These are phyloP conservation scores for Wickerhamomyces alni DNA, from an alignment of 805 yeast genomes.

Conservation along the genomic window DNA sequence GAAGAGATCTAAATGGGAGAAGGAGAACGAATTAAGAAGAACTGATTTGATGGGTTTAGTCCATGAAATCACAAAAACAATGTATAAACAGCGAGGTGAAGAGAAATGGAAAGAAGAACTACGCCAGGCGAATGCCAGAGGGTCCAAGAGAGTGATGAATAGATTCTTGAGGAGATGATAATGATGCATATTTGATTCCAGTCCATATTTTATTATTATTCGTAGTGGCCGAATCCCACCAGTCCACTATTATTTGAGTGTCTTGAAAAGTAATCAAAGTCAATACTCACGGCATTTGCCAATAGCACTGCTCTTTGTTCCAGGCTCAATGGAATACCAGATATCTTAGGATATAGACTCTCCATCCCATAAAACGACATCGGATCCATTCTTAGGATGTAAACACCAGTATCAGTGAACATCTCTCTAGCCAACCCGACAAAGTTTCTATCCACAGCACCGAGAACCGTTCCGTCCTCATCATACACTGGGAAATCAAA, in stretches of 20 bases:
- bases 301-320: constrained; percentile 83
- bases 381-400: constrained; percentile 79
- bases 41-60: constrained; percentile 49
- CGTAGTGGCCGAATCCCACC: constrained; percentile 11
- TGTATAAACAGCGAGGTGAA: constrained; percentile 30
- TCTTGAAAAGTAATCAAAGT: constrained; percentile 95
- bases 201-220: constrained; percentile 3
- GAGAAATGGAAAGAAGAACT: constrained; percentile 32
- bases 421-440: constrained; percentile 90
- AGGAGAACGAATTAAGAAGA: constrained; percentile 49
- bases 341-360: constrained; percentile 41
- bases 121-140: constrained; percentile 20
- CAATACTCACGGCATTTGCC: constrained; percentile 87
- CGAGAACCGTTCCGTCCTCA: constrained; percentile 52
- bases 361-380: constrained; percentile 56
- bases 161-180: too few species aligned
- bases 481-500: constrained; percentile 79
- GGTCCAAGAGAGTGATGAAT: constrained; percentile 1
- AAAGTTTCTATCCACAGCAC: constrained; percentile 87
- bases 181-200: neutral
- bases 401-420: constrained; percentile 93
- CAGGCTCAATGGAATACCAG: constrained; percentile 45
- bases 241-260: constrained; percentile 51
- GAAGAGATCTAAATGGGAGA: constrained; percentile 46
- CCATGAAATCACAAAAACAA: constrained; percentile 37